These are phyloP conservation scores for Chlorella sp. DNA, from an alignment of 139 green algal species.

Conservation along the genomic window DNA sequence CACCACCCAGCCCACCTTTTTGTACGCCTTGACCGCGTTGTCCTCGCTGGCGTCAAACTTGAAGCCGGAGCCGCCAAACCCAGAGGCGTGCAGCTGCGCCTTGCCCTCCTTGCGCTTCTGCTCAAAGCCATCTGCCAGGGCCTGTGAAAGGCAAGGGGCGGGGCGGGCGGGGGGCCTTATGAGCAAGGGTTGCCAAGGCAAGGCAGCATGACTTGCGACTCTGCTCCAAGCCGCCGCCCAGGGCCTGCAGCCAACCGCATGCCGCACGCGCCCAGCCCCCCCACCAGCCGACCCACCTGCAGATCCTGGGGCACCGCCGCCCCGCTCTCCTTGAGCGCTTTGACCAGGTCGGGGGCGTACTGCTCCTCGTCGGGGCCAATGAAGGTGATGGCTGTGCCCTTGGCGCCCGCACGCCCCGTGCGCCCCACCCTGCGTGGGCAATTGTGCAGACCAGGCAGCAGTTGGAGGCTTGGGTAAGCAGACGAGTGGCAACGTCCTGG, in stretches of 20 bases:
- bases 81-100: slow-evolving; percentile 78
- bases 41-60: slow-evolving; percentile 96
- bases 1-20: slow-evolving; percentile 38
- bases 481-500: no score
- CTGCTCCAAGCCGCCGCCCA: neutral
- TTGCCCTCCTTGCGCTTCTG: slow-evolving; percentile 82
- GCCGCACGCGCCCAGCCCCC: neutral
- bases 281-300: slow-evolving; percentile 60
- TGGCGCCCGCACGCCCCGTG: slow-evolving; percentile 81
- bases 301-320: slow-evolving; percentile 75
- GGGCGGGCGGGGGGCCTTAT: neutral
- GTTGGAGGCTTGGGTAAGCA: no score
- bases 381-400: slow-evolving; percentile 96
- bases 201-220: neutral
- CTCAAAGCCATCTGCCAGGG: slow-evolving; percentile 80
- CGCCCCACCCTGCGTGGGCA: slow-evolving; percentile 49
- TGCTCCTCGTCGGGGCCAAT: slow-evolving; percentile 89
- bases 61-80: slow-evolving; percentile 95
- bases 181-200: neutral
- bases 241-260: neutral
- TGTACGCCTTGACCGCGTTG: slow-evolving; percentile 58
- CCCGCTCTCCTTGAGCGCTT: slow-evolving; percentile 85
- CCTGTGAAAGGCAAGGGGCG: slow-evolving; percentile 56
- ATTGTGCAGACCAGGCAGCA: no score
- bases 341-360: slow-evolving; percentile 95